Percentiles rank a stretch among this genome's conserved stretches.
These are phyloP conservation scores for Yamadazyma pseudoaaseri DNA, from an alignment of 1,139 yeast species.

Conservation along the genomic window DNA sequence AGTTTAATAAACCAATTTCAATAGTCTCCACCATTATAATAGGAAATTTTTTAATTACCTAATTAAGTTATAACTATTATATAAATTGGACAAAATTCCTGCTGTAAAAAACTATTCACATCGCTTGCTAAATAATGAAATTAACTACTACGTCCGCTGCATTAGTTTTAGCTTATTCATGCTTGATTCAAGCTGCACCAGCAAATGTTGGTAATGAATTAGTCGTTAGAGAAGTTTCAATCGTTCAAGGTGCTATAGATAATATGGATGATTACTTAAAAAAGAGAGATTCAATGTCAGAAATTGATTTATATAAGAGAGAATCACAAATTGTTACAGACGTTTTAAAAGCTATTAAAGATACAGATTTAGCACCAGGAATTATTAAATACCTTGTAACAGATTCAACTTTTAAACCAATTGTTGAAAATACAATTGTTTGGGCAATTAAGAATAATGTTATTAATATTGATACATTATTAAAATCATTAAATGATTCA, in stretches of 20 bases:
- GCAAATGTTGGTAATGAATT: slow-evolving; percentile 21
- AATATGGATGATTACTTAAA: slow-evolving; percentile 26
- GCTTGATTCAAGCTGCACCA: slow-evolving; percentile 38
- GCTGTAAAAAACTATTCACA: neutral
- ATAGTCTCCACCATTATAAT: slow-evolving; percentile 1
- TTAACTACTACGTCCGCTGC: slow-evolving; percentile 16
- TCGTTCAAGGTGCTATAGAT: slow-evolving; percentile 28
- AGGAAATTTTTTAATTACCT: slow-evolving; percentile 1
- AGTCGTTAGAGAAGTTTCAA: slow-evolving; percentile 31
- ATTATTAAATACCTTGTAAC: slow-evolving; percentile 33
- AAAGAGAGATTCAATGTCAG: slow-evolving; percentile 29
- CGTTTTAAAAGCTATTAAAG: slow-evolving; percentile 37
- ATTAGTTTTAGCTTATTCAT: slow-evolving; percentile 31
- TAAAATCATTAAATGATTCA: slow-evolving; percentile 43
- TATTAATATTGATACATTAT: slow-evolving; percentile 37
- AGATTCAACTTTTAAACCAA: slow-evolving; percentile 31
- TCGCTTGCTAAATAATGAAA: slow-evolving; percentile 7
- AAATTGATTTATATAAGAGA: slow-evolving; percentile 32
- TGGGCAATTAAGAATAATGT: slow-evolving; percentile 32
- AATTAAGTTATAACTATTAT: neutral
- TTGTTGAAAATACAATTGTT: slow-evolving; percentile 30
- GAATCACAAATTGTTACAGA: slow-evolving; percentile 44
- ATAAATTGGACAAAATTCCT: neutral
- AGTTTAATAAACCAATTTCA: slow-evolving; percentile 3
- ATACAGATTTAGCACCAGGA: slow-evolving; percentile 39